These are phyloP conservation scores for Ulmus americana DNA, from an alignment of 331 rosid species.

Conservation along the genomic window DNA sequence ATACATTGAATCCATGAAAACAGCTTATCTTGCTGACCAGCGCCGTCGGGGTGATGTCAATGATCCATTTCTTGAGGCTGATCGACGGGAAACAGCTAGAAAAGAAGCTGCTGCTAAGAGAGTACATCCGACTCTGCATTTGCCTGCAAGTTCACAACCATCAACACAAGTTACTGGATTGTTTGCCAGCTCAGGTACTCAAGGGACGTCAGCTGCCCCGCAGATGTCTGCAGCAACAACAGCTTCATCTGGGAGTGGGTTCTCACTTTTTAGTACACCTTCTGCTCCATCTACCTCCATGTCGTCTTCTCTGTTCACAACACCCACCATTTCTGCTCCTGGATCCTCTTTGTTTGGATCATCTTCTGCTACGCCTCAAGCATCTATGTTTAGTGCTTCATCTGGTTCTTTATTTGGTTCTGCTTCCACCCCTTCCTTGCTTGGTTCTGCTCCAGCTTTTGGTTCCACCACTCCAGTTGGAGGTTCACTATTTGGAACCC, in stretches of 20 bases:
- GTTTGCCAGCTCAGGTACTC: slow-evolving; percentile 62
- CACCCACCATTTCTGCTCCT: slow-evolving; percentile 67
- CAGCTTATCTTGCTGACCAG: slow-evolving; percentile 81
- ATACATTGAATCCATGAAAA: slow-evolving; percentile 83
- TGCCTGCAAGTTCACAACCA: slow-evolving; percentile 73
- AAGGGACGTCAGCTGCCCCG: slow-evolving; percentile 39
- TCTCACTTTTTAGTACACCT: slow-evolving; percentile 67
- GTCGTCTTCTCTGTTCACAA: slow-evolving; percentile 61
- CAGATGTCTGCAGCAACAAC: slow-evolving; percentile 49
- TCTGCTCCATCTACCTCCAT: slow-evolving; percentile 59
- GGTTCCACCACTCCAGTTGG: slow-evolving; percentile 48
- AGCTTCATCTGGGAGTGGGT: slow-evolving; percentile 66
- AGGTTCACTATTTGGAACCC: slow-evolving; percentile 61
- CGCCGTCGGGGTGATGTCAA: slow-evolving; percentile 72
- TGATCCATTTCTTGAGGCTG: slow-evolving; percentile 95
- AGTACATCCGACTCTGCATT: slow-evolving; percentile 83
- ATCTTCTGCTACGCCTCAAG: slow-evolving; percentile 57
- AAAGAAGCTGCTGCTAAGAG: slow-evolving; percentile 91
- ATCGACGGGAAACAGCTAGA: slow-evolving; percentile 93
- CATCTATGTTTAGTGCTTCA: slow-evolving; percentile 54
- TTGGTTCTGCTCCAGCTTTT: slow-evolving; percentile 47
- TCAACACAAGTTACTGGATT: slow-evolving; percentile 82
- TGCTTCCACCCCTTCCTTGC: slow-evolving; percentile 57
- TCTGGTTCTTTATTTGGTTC: slow-evolving; percentile 51
- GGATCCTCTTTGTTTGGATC: slow-evolving; percentile 49